Evolutionary conservation across 208 protist genomes (phyloP).

Genomic region (Lotmaria passim): DNA sequence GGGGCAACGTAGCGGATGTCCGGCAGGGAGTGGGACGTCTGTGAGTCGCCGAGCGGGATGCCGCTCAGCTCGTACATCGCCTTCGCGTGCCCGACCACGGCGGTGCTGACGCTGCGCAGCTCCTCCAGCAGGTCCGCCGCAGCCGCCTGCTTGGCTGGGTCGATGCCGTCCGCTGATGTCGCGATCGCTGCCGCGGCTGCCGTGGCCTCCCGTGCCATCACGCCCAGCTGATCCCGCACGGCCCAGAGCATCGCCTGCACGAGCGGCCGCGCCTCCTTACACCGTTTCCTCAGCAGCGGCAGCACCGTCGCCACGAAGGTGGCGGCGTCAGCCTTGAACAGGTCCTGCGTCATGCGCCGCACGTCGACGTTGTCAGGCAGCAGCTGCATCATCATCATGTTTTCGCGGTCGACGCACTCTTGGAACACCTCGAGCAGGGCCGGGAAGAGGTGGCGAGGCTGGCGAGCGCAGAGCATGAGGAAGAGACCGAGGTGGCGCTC

Average conservation of each 20-base stretch:
- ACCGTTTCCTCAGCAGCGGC: conserved; percentile 70
- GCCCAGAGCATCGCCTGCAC: conserved; percentile 79
- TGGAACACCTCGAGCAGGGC: conserved; percentile 68
- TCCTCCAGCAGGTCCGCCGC: conserved; percentile 11
- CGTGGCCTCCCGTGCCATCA: conserved; percentile 38
- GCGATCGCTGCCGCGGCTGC: conserved; percentile 3
- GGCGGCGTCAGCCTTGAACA: conserved; percentile 55
- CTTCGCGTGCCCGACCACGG: conserved; percentile 49
- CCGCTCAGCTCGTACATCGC: conserved; percentile 70
- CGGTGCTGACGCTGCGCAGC: conserved; percentile 41
- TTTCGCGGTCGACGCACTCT: conserved; percentile 66
- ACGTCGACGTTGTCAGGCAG: conserved; percentile 66
- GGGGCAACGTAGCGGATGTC: conserved; percentile 80
- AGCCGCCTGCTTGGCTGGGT: conserved; percentile 6
- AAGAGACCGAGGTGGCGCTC: conserved; percentile 72
- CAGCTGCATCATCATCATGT: conserved; percentile 55
- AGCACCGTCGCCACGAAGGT: conserved; percentile 59
- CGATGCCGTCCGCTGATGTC: conserved; percentile 1
- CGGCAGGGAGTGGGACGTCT: conserved; percentile 25
- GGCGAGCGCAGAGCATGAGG: conserved; percentile 76
- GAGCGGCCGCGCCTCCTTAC: conserved; percentile 46
- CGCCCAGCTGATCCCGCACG: conserved; percentile 47
- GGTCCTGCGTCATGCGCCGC: conserved; percentile 57
- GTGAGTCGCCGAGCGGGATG: conserved; percentile 41
- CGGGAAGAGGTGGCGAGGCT: conserved; percentile 70